Base-by-base conservation (phyloP, 75 land plant genomes). In the Selaginella moellendorffii region DNA sequence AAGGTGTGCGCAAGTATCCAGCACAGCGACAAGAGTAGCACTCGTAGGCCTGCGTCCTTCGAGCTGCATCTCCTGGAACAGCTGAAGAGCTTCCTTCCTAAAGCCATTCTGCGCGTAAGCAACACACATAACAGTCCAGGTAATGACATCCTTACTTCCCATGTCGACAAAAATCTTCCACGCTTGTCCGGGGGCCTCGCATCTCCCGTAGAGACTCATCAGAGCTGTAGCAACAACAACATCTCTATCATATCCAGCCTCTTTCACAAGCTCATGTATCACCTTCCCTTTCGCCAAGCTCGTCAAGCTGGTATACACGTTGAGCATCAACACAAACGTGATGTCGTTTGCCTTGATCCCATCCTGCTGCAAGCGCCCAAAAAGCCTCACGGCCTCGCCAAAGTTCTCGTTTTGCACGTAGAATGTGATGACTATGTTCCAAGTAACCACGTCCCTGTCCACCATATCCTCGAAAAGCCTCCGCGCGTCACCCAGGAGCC, bases 61-160 rank as follows among this genome's bases (percentile, higher is more conserved):
- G n/a, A 56, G 25, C 24, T 56, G 59, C 59, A 56, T 56, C n/a
- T 24, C 59, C 59, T 56, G 17, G n/a, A 56, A 56, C 8, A 56
- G 59, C 8, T 56, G 59, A 8, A 56, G n/a, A 56, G 59, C 59
- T n/a, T 56, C 24, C 21, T 8, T 24, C 59, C 59, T 24, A 21
- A 56, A 56, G 8, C 59, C 59, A 19, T 56, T 19, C 59, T 21
- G 59, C 17, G 59, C 24, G n/a, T 24, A 56, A 2, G 59, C 59
- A 2, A 21, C 24, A 21, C 21, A 8, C 59, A 56, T 56, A 8
- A 25, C 59, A 9, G 19, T 56, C 59, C 59, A 56, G 17, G 59
- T 8, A 2, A 56, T n/a, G 9, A 21, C 24, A 25, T 56, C 59
- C n/a, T 19, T 19, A 2, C 2, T n/a, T 8, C n/a, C 8, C 24